These are phyloP conservation scores for Microcyclosporella mali DNA, from an alignment of 2,329 filamentous ascomycete species.

Conservation along the genomic window DNA sequence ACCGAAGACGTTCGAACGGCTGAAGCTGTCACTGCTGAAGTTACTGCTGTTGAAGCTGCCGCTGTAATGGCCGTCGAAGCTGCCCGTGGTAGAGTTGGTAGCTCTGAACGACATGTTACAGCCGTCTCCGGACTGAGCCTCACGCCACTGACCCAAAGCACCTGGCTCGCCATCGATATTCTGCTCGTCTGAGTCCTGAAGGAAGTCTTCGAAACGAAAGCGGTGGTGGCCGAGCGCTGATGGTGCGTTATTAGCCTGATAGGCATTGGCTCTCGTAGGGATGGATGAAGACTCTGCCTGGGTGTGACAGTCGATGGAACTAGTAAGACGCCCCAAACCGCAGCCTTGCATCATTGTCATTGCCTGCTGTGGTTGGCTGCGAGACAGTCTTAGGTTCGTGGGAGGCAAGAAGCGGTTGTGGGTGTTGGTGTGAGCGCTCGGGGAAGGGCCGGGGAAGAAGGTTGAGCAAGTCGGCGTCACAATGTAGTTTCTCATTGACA, in stretches of 20 bases:
- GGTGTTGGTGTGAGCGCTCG: background rate
- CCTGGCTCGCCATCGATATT: constrained; percentile 71
- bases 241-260: too few species aligned
- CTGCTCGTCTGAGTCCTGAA: constrained; percentile 55
- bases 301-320: too few species aligned
- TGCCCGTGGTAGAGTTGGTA: background rate
- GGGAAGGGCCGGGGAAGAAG: background rate
- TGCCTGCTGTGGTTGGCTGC: constrained; percentile 5
- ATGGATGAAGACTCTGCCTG: too few species aligned
- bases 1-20: too few species aligned
- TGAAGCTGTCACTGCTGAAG: too few species aligned
- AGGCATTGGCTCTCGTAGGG: too few species aligned
- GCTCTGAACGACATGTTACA: too few species aligned
- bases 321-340: too few species aligned
- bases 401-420: constrained; percentile 2
- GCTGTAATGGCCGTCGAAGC: background rate
- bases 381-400: too few species aligned
- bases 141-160: constrained; percentile 54
- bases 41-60: background rate
- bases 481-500: constrained; percentile 10
- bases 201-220: too few species aligned
- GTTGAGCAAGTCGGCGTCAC: background rate
- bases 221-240: too few species aligned
- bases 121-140: too few species aligned
- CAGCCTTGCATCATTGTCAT: constrained; percentile 7